phyloP scores from a whole-genome alignment of 768 basidiomycete genomes.

The Trametes villosa region DNA sequence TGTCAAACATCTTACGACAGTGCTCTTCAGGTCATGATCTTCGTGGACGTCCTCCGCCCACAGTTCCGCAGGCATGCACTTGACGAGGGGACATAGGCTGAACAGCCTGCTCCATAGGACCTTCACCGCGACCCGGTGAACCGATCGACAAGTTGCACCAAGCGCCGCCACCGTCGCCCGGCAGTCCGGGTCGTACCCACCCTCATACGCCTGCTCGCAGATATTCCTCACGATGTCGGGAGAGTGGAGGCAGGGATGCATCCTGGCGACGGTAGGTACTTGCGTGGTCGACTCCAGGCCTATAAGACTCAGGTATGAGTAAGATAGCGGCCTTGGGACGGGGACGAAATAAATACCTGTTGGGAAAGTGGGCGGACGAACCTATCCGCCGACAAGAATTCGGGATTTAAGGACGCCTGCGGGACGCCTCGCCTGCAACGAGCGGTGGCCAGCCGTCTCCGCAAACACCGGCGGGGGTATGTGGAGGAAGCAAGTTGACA shows the following conservation, averaged over 20 bases:
- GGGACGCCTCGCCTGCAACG: conserved; percentile 11
- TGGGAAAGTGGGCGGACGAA: not conserved
- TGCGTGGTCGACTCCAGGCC: not conserved
- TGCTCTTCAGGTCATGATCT: not conserved
- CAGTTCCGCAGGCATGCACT: conserved; percentile 19
- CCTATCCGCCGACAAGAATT: too few relatives aligned
- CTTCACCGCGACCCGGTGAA: conserved; percentile 9
- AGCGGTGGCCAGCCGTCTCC: not conserved
- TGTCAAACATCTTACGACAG: conserved; percentile 6
- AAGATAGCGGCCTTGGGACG: not conserved
- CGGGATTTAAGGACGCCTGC: not conserved
- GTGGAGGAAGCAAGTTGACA: not conserved
- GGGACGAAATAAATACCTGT: not conserved
- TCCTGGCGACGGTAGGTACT: not conserved
- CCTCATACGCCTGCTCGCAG: conserved; percentile 21
- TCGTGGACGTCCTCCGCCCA: conserved; percentile 6
- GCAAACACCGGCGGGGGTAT: not conserved
- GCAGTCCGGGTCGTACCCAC: conserved; percentile 18
- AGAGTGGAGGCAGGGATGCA: not conserved
- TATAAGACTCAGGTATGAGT: not conserved
- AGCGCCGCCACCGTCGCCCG: conserved; percentile 18
- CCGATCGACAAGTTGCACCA: conserved; percentile 8
- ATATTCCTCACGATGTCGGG: conserved; percentile 17
- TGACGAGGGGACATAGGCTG: conserved; percentile 19
- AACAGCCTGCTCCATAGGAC: conserved; percentile 22